Base-by-base conservation (phyloP, 2,329 filamentous ascomycete genomes). In the Xylariomycetidae sp. region DNA sequence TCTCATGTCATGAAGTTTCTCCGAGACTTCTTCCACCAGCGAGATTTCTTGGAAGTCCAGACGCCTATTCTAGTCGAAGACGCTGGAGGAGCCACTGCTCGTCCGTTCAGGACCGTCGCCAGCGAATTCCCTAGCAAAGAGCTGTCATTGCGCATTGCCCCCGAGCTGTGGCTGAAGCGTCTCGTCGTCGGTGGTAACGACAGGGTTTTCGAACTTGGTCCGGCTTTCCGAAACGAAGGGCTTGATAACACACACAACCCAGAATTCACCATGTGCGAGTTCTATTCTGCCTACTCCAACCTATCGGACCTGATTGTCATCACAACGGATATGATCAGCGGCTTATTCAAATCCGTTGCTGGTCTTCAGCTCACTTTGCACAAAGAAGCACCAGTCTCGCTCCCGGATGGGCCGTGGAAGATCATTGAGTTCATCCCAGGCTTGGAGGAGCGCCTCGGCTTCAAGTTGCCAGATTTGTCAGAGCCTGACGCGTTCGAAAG, bases 201-300 rank as follows among this genome's bases (percentile, higher is more conserved):
- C 49, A 80, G 73, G 41, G 80, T 98, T 16, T 98, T 94, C 53
- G 92, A 98, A 62, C 89, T 98, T 44, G 92, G 92, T 1, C 83
- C 87, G 4, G 80, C 81, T 10, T 98, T 98, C 61, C 79, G 92
- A 27, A 98, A 98, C 56, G 92, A 98, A 65, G 87, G 88, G 58
- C 65, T 95, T 22, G 89, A 96, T 58, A 76, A 75, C 18, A 95
- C 88, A 0, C 92, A 98, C 58, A 98, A 98, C 54, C 90, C 92
- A 0, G 92, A 98, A 56, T 98, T 97, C 63, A 92, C 86, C 27
- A 97, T 87, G 40, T 97, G 90, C 67, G 92, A 98, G 63, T 97
- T 95, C 63, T 98, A 98, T 62, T 82, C 85, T 41, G 82, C 89
- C 3, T 94, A 89, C 51, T 80, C 83, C 40, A 85, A 82, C 44